phyloP scores from a whole-genome alignment of 345 rosid species.

The Viola odorata region DNA sequence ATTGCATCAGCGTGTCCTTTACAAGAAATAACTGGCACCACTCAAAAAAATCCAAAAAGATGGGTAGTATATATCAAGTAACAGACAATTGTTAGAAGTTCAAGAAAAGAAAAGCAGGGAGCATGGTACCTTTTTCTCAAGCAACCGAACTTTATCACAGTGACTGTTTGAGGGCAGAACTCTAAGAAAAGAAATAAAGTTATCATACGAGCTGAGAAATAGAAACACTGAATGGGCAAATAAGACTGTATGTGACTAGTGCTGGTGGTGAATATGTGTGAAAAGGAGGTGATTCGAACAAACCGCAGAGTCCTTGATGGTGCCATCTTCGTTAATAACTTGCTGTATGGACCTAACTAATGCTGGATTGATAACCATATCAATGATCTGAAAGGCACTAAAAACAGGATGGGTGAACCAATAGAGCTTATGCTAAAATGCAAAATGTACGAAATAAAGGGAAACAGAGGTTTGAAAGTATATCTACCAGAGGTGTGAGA shows the following conservation, averaged over 20 bases:
- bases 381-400: constrained; percentile 46
- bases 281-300: constrained; percentile 18
- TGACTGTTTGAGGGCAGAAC: constrained; percentile 62
- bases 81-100: background rate
- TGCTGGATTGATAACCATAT: constrained; percentile 44
- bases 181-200: constrained; percentile 39
- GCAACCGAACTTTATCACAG: constrained; percentile 53
- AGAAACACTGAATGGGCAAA: background rate
- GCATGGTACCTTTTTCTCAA: constrained; percentile 62
- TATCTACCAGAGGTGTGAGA: constrained; percentile 53
- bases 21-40: too few relatives aligned
- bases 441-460: background rate
- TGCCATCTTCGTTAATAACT: constrained; percentile 73
- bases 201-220: constrained; percentile 12
- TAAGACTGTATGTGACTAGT: background rate
- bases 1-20: too few relatives aligned
- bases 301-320: constrained; percentile 82
- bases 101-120: background rate
- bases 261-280: background rate
- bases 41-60: too few relatives aligned
- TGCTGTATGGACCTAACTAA: constrained; percentile 53
- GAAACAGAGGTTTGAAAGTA: constrained; percentile 1
- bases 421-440: constrained; percentile 3
- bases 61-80: too few relatives aligned
- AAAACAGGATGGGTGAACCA: background rate